A percentile compares a stretch with the other conserved stretches of the same genome.
Conservation (phyloP, 371 early-diverging fungal species). For the Conidiobolus incongruus region DNA sequence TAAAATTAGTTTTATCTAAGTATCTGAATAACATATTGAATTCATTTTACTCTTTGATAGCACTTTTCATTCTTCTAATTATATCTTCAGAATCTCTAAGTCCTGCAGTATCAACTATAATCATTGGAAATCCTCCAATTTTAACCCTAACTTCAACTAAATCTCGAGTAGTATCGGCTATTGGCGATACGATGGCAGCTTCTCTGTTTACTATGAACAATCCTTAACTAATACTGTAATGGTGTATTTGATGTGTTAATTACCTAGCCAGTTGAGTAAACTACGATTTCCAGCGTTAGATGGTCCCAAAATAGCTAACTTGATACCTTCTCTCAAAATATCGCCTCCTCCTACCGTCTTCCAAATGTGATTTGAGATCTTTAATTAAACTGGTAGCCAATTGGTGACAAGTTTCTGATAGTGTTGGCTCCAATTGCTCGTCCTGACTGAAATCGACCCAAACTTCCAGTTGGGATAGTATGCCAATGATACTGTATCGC, state of each 20-base stretch:
- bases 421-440: conserved; percentile 50
- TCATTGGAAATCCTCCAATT: conserved; percentile 48
- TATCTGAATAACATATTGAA: background rate
- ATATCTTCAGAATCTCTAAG: conserved; percentile 25
- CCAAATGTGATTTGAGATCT: conserved; percentile 22
- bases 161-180: conserved; percentile 65
- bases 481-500: conserved; percentile 28
- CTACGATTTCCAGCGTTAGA: conserved; percentile 71
- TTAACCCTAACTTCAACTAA: conserved; percentile 46
- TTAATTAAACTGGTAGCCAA: conserved; percentile 7
- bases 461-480: conserved; percentile 47
- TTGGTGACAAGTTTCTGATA: conserved; percentile 21
- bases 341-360: conserved; percentile 48
- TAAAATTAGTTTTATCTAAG: too few relatives aligned
- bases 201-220: conserved; percentile 30
- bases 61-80: conserved; percentile 41
- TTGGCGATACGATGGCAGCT: conserved; percentile 57
- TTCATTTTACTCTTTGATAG: conserved; percentile 10
- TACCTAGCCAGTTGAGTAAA: conserved; percentile 40
- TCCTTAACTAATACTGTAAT: too few relatives aligned
- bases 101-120: conserved; percentile 61
- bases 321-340: conserved; percentile 44
- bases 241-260: too few relatives aligned
- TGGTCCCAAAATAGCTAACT: conserved; percentile 49
- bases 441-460: conserved; percentile 69